phyloP scores from a whole-genome alignment of 441 rosid genomes.

The Capsella rubella region DNA sequence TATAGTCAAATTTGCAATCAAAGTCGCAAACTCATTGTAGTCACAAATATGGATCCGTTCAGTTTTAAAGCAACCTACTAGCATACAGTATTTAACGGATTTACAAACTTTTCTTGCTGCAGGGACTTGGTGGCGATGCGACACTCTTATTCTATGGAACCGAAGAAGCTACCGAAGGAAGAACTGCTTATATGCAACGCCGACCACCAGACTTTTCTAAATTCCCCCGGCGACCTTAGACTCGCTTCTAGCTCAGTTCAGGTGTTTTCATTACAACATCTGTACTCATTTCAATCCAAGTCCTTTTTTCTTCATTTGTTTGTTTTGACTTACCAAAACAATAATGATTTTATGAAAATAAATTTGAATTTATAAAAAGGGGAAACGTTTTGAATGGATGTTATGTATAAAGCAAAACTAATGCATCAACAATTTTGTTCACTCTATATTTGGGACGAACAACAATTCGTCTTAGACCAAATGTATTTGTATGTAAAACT shows the following conservation, averaged over 20 bases:
- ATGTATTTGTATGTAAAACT: too few relatives aligned
- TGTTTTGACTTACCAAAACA: background rate
- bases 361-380: background rate
- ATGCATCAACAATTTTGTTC: too few relatives aligned
- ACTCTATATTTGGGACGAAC: too few relatives aligned
- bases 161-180: conserved; percentile 87
- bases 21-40: background rate
- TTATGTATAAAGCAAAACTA: too few relatives aligned
- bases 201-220: conserved; percentile 84
- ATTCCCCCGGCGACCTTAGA: conserved; percentile 73
- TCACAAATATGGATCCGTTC: background rate
- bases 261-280: background rate
- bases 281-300: conserved; percentile 2
- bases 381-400: background rate
- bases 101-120: conserved; percentile 1
- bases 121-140: conserved; percentile 84
- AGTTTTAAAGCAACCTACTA: background rate
- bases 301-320: background rate
- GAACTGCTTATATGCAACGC: conserved; percentile 71
- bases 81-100: background rate
- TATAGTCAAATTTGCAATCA: conserved; percentile 1
- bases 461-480: too few relatives aligned
- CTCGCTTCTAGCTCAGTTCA: conserved; percentile 2
- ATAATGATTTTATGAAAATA: background rate
- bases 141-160: conserved; percentile 87